Base-by-base conservation (phyloP, 257 asterid genomes). In the Solanum bukasovii region DNA sequence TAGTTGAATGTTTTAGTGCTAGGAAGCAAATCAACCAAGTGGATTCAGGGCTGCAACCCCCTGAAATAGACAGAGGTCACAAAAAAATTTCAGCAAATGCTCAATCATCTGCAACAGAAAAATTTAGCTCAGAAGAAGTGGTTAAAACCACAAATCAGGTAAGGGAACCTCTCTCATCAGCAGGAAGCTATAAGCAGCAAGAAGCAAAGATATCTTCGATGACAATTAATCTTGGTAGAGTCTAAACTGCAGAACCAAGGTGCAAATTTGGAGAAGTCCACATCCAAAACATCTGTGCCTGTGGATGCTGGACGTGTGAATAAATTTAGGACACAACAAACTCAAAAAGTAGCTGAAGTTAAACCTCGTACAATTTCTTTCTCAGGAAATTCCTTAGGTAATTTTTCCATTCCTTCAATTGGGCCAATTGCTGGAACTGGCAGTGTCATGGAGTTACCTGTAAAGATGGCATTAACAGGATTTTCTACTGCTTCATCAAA, bases 381-480 rank as follows among this genome's bases (percentile, higher is more conserved):
- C 87, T 78, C 92, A 31, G 94, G 88, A 31, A 90, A 88, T 49
- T 87, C 85, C 29, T 72, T 88, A 20, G 88, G 90, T 81, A 92
- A 90, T 91, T 27, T 88, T 61, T 87, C 93, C 83, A 85, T 75
- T 87, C 97, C 88, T 87, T 38, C 94, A 84, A 67, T 84, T 34
- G 83, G 89, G 90, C 92, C 90, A 83, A 88, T 85, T 79, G 40
- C 88, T 46, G 86, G 87, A 87, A 85, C 89, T 52, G 86, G 85
- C 85, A 23, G 85, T 88, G 63, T 86, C 85, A 81, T 77, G 87
- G 94, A 91, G 84, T 89, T 90, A 87, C 89, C 71, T 38, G 89
- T 63, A 87, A 91, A 89, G 86, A 84, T 49, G 59, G 90, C 72
- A 86, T 75, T 92, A 70, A 79, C 89, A 77, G 91, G 85, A 44